A percentile compares a stretch with the other conserved stretches of the same genome.
Evolutionary conservation across 768 basidiomycete species (phyloP).

Genomic region (Suillus spraguei): DNA sequence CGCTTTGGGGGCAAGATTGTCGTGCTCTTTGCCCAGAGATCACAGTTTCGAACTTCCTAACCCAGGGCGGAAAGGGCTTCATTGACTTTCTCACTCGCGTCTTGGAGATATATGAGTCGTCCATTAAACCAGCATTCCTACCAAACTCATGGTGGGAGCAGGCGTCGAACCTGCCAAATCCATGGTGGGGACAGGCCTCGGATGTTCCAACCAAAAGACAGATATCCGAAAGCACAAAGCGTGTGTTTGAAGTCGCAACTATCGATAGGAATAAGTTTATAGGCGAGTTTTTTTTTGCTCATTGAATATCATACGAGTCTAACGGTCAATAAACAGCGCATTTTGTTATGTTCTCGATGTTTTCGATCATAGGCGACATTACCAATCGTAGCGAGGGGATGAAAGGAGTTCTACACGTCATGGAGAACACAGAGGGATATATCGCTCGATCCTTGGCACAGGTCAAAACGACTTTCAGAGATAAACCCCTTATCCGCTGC

Average conservation of each 20-base stretch:
- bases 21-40: constrained; percentile 25
- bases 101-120: constrained; percentile 5
- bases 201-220: constrained; percentile 5
- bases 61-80: constrained; percentile 12
- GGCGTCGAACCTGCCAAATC: constrained; percentile 18
- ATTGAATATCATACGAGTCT: background rate
- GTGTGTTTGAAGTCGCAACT: constrained; percentile 16
- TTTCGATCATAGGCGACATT: constrained; percentile 10
- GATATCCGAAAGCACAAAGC: constrained; percentile 3
- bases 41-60: constrained; percentile 14
- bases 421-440: constrained; percentile 10
- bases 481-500: constrained; percentile 23
- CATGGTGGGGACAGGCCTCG: constrained; percentile 12
- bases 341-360: constrained; percentile 10
- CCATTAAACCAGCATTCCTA: background rate
- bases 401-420: constrained; percentile 4
- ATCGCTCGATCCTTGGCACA: background rate
- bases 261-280: constrained; percentile 23
- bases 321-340: constrained; percentile 5
- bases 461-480: constrained; percentile 3
- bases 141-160: constrained; percentile 9
- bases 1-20: constrained; percentile 13
- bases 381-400: constrained; percentile 2
- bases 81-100: constrained; percentile 10
- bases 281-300: constrained; percentile 9